Percentiles rank a stretch among this genome's conserved stretches.
Conservation (phyloP, 2,329 filamentous ascomycete genomes). For the Sporothrix phasma region DNA sequence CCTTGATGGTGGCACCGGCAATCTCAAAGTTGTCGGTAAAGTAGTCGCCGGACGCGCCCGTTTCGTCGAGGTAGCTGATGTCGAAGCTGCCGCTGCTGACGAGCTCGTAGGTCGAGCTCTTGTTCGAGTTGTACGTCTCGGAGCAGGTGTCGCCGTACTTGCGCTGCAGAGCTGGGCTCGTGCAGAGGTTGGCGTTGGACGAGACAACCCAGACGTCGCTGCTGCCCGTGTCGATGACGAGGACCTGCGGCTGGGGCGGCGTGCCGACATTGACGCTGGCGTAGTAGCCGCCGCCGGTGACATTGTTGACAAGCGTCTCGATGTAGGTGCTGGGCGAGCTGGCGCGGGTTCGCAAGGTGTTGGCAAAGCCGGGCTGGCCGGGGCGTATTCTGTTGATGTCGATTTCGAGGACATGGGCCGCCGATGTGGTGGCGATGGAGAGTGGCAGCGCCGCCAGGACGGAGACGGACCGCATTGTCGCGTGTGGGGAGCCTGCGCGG, state of each 20-base stretch:
- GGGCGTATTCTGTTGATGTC: constrained; percentile 16
- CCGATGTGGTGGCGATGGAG: constrained; percentile 7
- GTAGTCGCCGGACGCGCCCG: constrained; percentile 46
- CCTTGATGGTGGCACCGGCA: constrained; percentile 37
- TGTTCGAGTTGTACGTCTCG: constrained; percentile 34
- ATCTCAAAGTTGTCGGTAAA: constrained; percentile 47
- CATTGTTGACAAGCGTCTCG: constrained; percentile 40
- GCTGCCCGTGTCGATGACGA: constrained; percentile 54
- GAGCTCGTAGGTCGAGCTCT: constrained; percentile 40
- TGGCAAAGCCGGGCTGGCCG: constrained; percentile 14
- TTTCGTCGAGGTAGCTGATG: constrained; percentile 52
- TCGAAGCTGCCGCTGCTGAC: constrained; percentile 38
- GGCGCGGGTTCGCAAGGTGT: constrained; percentile 18
- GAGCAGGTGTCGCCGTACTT: constrained; percentile 28
- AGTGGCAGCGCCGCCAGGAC: constrained; percentile 4
- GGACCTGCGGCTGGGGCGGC: constrained; percentile 42
- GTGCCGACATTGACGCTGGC: constrained; percentile 49
- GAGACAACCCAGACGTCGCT: constrained; percentile 51
- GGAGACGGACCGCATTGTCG: background rate
- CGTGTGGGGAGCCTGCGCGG: background rate
- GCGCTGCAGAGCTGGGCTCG: constrained; percentile 27
- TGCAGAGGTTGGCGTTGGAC: constrained; percentile 31
- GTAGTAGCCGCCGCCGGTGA: constrained; percentile 46
- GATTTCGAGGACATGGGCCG: constrained; percentile 18
- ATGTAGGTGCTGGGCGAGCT: constrained; percentile 23